Base-by-base conservation (phyloP, 257 asterid genomes). In the Salvia splendens region DNA sequence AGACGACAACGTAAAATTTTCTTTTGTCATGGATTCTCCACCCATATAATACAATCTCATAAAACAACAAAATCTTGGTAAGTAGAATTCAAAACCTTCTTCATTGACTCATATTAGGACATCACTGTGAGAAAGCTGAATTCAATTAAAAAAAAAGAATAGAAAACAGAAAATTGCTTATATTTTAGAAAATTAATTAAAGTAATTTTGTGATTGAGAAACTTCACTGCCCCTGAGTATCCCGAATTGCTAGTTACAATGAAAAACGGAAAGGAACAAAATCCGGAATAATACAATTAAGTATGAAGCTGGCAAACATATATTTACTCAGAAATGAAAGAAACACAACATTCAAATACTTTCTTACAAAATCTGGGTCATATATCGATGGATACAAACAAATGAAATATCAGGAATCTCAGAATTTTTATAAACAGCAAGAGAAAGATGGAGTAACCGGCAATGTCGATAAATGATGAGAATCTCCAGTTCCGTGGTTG, bases 351-450 rank as follows among this genome's bases (percentile, higher is more conserved):
- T 3, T 12, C 41, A 24, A 2, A 48, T 46, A 40, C 14, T 36
- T 58, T 52, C 67, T 52, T 54, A 71, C 77, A 76, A 54, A 76
- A 65, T 61, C 59, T 70, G 55, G 65, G 69, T 43, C 28, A 38
- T 30, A 7, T 17, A 41, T 40, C 41, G 51, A 61, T 40, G 66
- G 53, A 12, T 58, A 35, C 67, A 70, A 54, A 52, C 71, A 61
- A 76, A 76, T 52, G 77, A 53, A 24, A 66, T 70, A 62, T 54
- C 77, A 74, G 69, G 68, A 69, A 49, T 45, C 58, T 72, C 50
- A 6, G 67, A 73, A 73, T 73, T 47, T 47, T 75, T 77, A 79
- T 79, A 51, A 75, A 66, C 69, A 69, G 59, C 57, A 72, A 55
- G 58, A 8, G 45, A 75, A 75, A 64, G 75, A 67, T 7, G 57